phyloP scores from a whole-genome alignment of 805 yeast species.

The Schwanniomyces polymorphus region DNA sequence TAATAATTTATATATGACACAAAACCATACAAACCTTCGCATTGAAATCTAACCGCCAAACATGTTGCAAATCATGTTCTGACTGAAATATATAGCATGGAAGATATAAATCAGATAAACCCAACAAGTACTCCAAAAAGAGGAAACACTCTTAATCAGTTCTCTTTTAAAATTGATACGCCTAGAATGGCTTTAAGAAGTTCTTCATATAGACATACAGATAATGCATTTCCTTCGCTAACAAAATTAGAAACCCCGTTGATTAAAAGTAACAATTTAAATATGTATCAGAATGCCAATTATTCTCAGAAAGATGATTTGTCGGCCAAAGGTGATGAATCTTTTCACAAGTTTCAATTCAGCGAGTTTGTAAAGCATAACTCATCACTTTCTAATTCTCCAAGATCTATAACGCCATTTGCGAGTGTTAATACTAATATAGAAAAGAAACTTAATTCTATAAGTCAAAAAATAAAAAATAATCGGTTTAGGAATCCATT shows the following conservation, averaged over 20 bases:
- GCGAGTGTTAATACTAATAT: not conserved
- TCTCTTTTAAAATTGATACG: not conserved
- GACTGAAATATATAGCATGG: not conserved
- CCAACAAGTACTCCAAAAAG: not conserved
- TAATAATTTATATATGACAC: not conserved
- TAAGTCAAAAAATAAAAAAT: not conserved
- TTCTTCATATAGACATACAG: not conserved
- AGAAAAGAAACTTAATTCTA: not conserved
- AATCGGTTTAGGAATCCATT: not conserved
- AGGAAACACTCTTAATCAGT: not conserved
- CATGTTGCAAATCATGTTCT: conserved; percentile 2
- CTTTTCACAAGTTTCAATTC: not conserved
- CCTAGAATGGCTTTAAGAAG: not conserved
- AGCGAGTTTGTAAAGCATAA: conserved; percentile 1
- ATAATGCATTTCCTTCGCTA: not conserved
- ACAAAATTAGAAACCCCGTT: not conserved
- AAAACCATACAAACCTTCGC: not conserved
- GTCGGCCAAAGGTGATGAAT: not conserved
- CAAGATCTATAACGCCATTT: not conserved
- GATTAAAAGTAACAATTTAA: not conserved
- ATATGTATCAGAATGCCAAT: conserved; percentile 6
- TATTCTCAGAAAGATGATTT: conserved; percentile 1
- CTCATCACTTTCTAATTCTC: not conserved
- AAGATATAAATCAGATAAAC: not conserved
- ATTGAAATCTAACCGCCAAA: conserved; percentile 3